Conservation (phyloP, 768 basidiomycete species). For the Mycena floridula region DNA sequence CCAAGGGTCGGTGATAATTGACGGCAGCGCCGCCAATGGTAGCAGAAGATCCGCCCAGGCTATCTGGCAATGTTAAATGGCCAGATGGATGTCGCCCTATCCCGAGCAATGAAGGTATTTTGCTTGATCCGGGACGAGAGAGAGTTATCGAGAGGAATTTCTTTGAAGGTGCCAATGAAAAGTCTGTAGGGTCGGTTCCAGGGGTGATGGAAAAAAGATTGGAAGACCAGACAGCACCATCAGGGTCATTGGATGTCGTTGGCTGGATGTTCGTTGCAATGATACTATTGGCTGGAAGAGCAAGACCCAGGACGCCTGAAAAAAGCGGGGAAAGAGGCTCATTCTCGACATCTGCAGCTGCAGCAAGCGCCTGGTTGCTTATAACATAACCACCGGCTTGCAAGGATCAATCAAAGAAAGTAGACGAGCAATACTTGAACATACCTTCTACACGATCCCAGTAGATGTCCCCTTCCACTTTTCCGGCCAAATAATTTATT, state of each 20-base stretch:
- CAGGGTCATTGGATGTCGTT: conserved; percentile 39
- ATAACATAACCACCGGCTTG: conserved; percentile 67
- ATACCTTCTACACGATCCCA: conserved; percentile 59
- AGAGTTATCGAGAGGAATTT: conserved; percentile 69
- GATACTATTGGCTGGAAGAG: conserved; percentile 64
- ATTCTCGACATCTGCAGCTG: conserved; percentile 43
- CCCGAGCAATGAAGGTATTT: conserved; percentile 53
- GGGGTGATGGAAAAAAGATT: conserved; percentile 67
- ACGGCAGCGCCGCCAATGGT: not conserved
- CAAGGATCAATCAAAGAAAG: too few species aligned
- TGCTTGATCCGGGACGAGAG: conserved; percentile 55
- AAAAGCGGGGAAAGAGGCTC: conserved; percentile 57
- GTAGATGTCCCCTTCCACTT: conserved; percentile 54
- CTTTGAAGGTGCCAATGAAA: conserved; percentile 40
- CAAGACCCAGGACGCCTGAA: conserved; percentile 68
- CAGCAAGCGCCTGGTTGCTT: conserved; percentile 61
- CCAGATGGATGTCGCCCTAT: conserved; percentile 59
- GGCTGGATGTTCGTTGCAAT: conserved; percentile 50
- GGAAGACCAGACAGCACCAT: conserved; percentile 64
- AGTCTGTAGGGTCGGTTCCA: conserved; percentile 17
- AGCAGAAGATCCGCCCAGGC: not conserved
- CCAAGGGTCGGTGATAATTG: not conserved
- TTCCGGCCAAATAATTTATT: conserved; percentile 56
- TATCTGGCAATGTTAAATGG: not conserved
- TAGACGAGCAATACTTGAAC: too few species aligned